phyloP scores from a whole-genome alignment of 2,329 filamentous ascomycete genomes.

The Fusarium goolgardi region DNA sequence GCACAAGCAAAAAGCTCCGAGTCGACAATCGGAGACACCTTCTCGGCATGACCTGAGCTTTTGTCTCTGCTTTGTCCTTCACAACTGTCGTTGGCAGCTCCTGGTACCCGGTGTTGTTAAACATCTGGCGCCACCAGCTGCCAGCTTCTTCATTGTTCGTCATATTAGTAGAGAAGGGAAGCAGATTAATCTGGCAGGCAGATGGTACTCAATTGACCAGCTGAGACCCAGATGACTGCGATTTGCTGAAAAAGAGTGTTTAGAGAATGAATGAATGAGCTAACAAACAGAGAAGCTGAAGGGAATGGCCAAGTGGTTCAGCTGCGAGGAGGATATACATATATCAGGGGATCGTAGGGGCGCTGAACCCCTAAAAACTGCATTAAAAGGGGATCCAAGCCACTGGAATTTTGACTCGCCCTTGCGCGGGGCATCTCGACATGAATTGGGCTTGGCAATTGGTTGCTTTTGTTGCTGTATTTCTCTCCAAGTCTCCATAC shows the following conservation, averaged over 20 bases:
- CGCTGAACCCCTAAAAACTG: background rate
- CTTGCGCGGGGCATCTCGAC: conserved; percentile 4
- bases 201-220: conserved; percentile 6
- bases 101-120: conserved; percentile 17
- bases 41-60: conserved; percentile 8
- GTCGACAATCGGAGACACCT: conserved; percentile 16
- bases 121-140: conserved; percentile 29
- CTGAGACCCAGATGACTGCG: background rate
- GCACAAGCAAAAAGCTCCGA: conserved; percentile 2
- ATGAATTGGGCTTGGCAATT: background rate
- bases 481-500: background rate
- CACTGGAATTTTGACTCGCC: conserved; percentile 27
- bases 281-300: background rate
- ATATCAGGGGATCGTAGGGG: conserved; percentile 2
- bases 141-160: background rate
- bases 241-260: conserved; percentile 8
- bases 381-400: conserved; percentile 19
- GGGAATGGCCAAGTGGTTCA: background rate
- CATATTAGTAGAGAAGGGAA: conserved; percentile 14
- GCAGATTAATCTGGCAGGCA: conserved; percentile 12
- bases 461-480: background rate
- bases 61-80: conserved; percentile 21
- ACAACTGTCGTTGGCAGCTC: conserved; percentile 21
- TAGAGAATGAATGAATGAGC: conserved; percentile 10
- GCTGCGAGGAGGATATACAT: conserved; percentile 14